Evolutionary conservation across 192 early-diverging fungal genomes (phyloP).

Genomic region (Jimgerdemannia flammicorona): DNA sequence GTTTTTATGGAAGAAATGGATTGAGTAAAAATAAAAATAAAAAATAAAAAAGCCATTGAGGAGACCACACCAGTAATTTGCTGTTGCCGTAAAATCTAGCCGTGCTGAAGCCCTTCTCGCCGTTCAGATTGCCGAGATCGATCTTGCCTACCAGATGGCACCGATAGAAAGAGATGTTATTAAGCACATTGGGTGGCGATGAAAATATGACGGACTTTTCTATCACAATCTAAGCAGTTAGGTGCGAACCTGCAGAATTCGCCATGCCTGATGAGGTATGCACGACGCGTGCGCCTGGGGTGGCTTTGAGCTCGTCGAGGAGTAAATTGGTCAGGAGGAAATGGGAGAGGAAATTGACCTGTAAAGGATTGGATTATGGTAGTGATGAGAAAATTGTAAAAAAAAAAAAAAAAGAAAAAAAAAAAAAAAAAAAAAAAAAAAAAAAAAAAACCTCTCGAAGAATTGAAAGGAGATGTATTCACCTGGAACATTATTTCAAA

Average conservation of each 20-base stretch:
- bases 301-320: conserved; percentile 2
- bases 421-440: too few relatives aligned
- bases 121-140: not conserved
- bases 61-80: not conserved
- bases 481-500: conserved; percentile 13
- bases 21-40: not conserved
- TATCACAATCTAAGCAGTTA: not conserved
- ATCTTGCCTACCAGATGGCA: not conserved
- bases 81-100: not conserved
- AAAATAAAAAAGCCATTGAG: not conserved
- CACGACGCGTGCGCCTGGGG: not conserved
- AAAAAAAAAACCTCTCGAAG: too few relatives aligned
- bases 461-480: too few relatives aligned
- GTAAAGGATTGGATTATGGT: not conserved
- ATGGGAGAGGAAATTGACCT: conserved; percentile 11
- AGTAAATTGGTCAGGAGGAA: conserved; percentile 16
- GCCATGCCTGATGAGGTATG: not conserved
- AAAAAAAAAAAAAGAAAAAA: too few relatives aligned
- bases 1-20: not conserved
- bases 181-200: too few relatives aligned
- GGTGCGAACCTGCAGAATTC: not conserved
- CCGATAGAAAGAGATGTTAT: too few relatives aligned
- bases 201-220: not conserved
- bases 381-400: not conserved
- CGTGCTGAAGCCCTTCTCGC: not conserved